Percentiles rank a stretch among this genome's conserved stretches.
Conservation (phyloP, 345 rosid genomes). For the Dimocarpus longan region DNA sequence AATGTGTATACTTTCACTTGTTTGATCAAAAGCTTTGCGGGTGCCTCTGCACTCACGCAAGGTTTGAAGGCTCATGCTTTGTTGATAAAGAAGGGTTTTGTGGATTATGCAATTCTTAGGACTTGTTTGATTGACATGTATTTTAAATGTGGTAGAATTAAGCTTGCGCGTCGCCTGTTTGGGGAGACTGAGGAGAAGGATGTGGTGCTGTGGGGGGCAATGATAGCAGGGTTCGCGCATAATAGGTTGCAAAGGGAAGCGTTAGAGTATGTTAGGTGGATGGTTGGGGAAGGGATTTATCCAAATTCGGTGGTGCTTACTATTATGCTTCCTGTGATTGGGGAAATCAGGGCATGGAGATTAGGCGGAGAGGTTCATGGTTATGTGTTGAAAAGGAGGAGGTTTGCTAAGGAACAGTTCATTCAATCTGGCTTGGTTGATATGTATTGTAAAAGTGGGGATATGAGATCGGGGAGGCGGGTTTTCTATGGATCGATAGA, state of each 20-base stretch:
- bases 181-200: conserved; percentile 72
- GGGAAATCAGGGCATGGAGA: conserved; percentile 55
- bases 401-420: conserved; percentile 44
- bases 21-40: conserved; percentile 80
- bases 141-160: conserved; percentile 75
- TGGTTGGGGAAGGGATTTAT: conserved; percentile 62
- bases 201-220: conserved; percentile 78
- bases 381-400: conserved; percentile 55
- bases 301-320: conserved; percentile 78
- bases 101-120: conserved; percentile 53
- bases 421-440: conserved; percentile 79
- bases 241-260: conserved; percentile 71
- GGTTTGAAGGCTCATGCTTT: conserved; percentile 77
- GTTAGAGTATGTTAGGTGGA: conserved; percentile 57
- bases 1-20: conserved; percentile 71
- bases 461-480: conserved; percentile 64
- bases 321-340: conserved; percentile 65
- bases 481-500: conserved; percentile 65
- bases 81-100: conserved; percentile 66
- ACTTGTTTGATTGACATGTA: conserved; percentile 81
- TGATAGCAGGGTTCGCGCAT: conserved; percentile 83
- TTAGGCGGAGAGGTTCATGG: conserved; percentile 81
- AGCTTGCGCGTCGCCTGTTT: conserved; percentile 58
- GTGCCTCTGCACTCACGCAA: conserved; percentile 70
- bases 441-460: conserved; percentile 87